Base-by-base conservation (phyloP, 306 rosid species). In the Cucurbita ficifolia region DNA sequence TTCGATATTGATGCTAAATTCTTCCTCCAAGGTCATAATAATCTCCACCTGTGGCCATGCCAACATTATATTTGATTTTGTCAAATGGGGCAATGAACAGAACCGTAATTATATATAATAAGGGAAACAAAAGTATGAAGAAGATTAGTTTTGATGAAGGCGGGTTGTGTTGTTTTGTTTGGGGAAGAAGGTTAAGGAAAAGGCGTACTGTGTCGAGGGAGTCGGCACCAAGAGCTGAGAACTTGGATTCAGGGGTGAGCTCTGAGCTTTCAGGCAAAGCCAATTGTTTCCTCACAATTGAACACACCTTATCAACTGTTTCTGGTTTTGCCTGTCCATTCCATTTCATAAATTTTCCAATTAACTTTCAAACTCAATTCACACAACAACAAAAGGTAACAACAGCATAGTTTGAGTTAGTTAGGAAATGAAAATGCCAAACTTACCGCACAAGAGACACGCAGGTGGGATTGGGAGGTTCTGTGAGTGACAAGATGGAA, bases 231-330 rank as follows among this genome's bases (percentile, higher is more conserved):
- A 81, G 84, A 12, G 75, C 52, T 42, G 82, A 56, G 68, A 83
- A 83, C 76, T 75, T 78, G 67, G 87, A 81, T 18, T 75, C 81
- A 4, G 84, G 82, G 10, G 87, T 81, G 75, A 83, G 81, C 71
- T 67, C 61, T 5, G 81, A 75, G 40, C 76, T 81, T 5, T 52
- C 74, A 13, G 87, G 73, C 77, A 83, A 79, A 43, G 81, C 84
- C 84, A 83, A 58, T 48, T 83, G 87, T 51, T 81, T 78, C 77
- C 82, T 81, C 82, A 83, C 87, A 55, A 83, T 73, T 17, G 75
- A 78, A 48, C 81, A 77, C 14, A 83, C 87, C 54, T 83, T 83
- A 17, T 80, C 70, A 12, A 83, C 79, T 1, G 87, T 83, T 77
- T 83, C 81, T 0, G 83, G 81, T 68, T 75, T 80, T 11, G 84